Base-by-base conservation (phyloP, 129 eudicot genomes). In the Lactuca sativa region DNA sequence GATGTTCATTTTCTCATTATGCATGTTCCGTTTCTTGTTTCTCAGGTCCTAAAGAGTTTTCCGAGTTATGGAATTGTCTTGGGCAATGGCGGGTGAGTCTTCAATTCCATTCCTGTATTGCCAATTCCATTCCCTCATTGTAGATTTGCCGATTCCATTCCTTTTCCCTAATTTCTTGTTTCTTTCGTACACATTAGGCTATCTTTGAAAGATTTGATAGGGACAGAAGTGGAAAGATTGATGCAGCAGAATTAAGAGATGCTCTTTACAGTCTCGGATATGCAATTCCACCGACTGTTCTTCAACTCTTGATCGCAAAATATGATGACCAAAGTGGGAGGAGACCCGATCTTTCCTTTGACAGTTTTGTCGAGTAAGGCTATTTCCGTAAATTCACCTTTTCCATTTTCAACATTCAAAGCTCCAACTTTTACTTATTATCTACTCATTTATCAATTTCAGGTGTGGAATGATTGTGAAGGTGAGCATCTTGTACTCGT, bases 381-480 rank as follows among this genome's bases (percentile, higher is more conserved):
- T 64, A 59, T 68, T 71, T 54, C 11, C 18, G 17, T 10, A 44
- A 36, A 32, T 56, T 32, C 47, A 67, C 31, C n/a, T 10, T 49
- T 56, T 32, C 8, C 21, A 36, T 21, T 81, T 49, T 13, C 30
- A 64, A 49, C 58, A 38, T 33, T 54, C 31, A 14, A 36, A 12
- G 25, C 70, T 53, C 5, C 12, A 2, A 74, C 4, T 11, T 47
- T 64, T 51, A 31, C 63, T 77, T 4, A 81, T 64, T 1, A 49
- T 59, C 7, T 64, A 11, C 5, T 69, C 48, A 4, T 10, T 62
- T 74, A 16, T 66, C 36, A 61, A 61, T 40, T 82, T 76, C 86
- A 91, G 97, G 84, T 83, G 96, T 74, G 97, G 97, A 68, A 82
- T 91, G 97, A 79, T 91, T 78, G 79, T 88, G 58, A 91, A 88